Conservation (phyloP, 306 rosid genomes). For the Cucumis melo region DNA sequence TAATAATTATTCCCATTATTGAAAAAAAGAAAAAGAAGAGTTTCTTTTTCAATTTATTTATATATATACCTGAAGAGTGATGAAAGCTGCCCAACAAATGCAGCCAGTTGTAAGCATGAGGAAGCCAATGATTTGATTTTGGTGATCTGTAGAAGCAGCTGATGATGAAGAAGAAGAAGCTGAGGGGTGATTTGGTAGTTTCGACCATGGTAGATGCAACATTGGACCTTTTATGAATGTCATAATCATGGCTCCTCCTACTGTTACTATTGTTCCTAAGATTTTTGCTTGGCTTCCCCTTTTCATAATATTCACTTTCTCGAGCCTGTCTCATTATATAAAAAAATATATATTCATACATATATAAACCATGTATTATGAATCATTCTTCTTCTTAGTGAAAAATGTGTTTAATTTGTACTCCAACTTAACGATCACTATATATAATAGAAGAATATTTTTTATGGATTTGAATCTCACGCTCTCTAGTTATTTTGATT, state of each 20-base stretch:
- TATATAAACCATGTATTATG: too few relatives aligned
- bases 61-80: conserved; percentile 17
- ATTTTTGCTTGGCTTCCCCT: conserved; percentile 30
- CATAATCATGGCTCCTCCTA: conserved; percentile 22
- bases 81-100: conserved; percentile 35
- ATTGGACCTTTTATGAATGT: conserved; percentile 15
- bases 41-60: conserved; percentile 3
- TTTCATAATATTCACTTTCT: conserved; percentile 27
- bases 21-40: too few relatives aligned
- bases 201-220: conserved; percentile 13
- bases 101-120: conserved; percentile 27
- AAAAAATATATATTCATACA: not conserved
- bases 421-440: too few relatives aligned
- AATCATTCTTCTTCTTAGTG: not conserved
- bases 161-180: not conserved
- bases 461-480: not conserved
- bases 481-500: not conserved
- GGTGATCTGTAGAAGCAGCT: not conserved
- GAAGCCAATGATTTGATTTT: conserved; percentile 26
- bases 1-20: too few relatives aligned
- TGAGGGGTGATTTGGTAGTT: not conserved
- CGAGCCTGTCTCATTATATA: conserved; percentile 25
- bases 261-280: conserved; percentile 15
- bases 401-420: too few relatives aligned
- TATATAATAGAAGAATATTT: too few relatives aligned